Evolutionary conservation across 2,329 filamentous ascomycete genomes (phyloP).

Genomic region (Juglanconis juglandina): DNA sequence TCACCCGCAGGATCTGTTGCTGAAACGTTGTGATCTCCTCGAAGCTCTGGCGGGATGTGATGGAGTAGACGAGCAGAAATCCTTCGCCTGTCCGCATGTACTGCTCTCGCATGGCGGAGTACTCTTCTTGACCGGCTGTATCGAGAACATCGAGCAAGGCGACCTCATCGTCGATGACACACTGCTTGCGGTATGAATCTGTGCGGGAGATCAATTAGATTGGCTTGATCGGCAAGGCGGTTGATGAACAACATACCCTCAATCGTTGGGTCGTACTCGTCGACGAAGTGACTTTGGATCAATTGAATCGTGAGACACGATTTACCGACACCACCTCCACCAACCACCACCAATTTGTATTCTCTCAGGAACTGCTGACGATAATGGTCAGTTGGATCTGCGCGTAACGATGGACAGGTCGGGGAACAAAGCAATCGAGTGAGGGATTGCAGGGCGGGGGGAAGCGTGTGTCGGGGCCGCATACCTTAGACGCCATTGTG

Average conservation of each 20-base stretch:
- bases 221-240: not conserved
- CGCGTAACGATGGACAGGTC: conserved; percentile 9
- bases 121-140: conserved; percentile 97
- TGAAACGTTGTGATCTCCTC: conserved; percentile 99
- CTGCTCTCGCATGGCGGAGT: conserved; percentile 98
- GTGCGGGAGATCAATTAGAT: conserved; percentile 21
- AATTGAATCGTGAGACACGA: conserved; percentile 98
- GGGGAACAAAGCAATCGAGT: conserved; percentile 11
- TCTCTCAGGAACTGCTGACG: conserved; percentile 71
- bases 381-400: conserved; percentile 3
- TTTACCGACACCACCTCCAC: conserved; percentile 97
- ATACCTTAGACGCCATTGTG: conserved; percentile 40
- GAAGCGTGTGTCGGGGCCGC: conserved; percentile 16
- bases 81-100: conserved; percentile 99
- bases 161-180: conserved; percentile 96
- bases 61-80: conserved; percentile 96
- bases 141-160: conserved; percentile 96
- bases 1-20: conserved; percentile 96
- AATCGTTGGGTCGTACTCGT: conserved; percentile 98
- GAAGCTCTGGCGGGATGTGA: conserved; percentile 94
- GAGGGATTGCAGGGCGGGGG: not conserved
- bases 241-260: conserved; percentile 66
- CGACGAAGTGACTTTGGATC: conserved; percentile 94
- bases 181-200: conserved; percentile 99
- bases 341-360: conserved; percentile 95